Base-by-base conservation (phyloP, 1,284 basidiomycete genomes). In the Ustilago cynodontis region DNA sequence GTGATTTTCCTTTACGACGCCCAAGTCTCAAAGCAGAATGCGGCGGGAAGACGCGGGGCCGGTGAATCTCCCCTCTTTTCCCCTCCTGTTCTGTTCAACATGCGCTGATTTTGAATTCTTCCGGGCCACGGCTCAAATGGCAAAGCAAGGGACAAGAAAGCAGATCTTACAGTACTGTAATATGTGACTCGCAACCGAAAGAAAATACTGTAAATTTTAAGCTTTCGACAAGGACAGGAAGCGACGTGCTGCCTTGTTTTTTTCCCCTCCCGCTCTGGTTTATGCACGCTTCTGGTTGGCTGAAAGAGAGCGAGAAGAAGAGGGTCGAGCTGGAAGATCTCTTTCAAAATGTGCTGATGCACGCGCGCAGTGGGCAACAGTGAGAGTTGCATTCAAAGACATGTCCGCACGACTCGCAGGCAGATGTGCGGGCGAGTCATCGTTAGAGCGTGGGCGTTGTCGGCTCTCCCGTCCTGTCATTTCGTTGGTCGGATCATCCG, bases 271-370 rank as follows among this genome's bases (percentile, higher is more conserved):
- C n/a, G n/a, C n/a, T n/a, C n/a, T n/a, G 31, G 31, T 28, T 43
- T 29, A 37, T 54, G 56, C 50, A 54, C 43, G 64, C 51, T 52
- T 67, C 59, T 67, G 59, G 65, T 67, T 67, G 58, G 64, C 50
- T 31, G 57, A 53, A 31, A 51, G 22, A 24, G 47, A 29, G 26
- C 29, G 31, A 33, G 31, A 29, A 37, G 3, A 16, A 37, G 35
- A 37, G 9, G 35, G 8, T 37, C 35, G 35, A 51, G 49, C 45
- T 63, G 61, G 64, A 65, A 65, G 64, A 65, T 65, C 64, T 59
- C 18, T 29, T 20, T 22, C 11, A 33, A 33, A 37, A 14, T n/a
- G 26, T 24, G 26, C 43, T 50, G 53, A 39, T 56, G 61, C 61
- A 62, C 22, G 14, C 29, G 57, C 43, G 39, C 54, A 43, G 54